A percentile compares a stretch with the other conserved stretches of the same genome.
These are phyloP conservation scores for Boletus subcaerulescens DNA, from an alignment of 768 basidiomycete species.

Conservation along the genomic window DNA sequence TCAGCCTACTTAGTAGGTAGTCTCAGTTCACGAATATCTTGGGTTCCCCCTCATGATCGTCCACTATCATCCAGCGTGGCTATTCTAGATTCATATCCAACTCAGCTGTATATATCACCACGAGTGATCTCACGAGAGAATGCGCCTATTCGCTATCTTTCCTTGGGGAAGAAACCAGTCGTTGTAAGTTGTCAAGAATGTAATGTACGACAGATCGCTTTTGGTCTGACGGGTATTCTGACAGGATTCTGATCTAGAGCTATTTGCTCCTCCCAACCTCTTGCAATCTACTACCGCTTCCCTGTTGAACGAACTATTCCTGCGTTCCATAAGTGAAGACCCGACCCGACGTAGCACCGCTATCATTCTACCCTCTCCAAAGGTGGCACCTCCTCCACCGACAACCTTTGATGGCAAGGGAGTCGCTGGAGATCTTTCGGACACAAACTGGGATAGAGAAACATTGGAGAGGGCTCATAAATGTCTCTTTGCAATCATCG, in stretches of 20 bases:
- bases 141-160: constrained; percentile 55
- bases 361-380: constrained; percentile 48
- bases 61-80: constrained; percentile 36
- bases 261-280: constrained; percentile 56
- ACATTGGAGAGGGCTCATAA: constrained; percentile 36
- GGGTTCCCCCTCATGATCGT: background rate
- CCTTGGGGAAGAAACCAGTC: constrained; percentile 19
- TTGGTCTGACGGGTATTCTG: background rate
- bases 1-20: constrained; percentile 53
- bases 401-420: constrained; percentile 35
- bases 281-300: constrained; percentile 54
- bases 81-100: constrained; percentile 52
- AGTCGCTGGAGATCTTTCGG: constrained; percentile 20
- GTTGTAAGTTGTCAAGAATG: constrained; percentile 3
- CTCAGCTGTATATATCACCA: constrained; percentile 44
- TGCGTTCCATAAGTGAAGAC: constrained; percentile 4
- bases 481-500: constrained; percentile 36
- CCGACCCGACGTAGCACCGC: background rate
- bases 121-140: constrained; percentile 35
- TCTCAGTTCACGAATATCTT: background rate
- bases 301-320: constrained; percentile 35
- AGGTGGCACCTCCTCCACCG: constrained; percentile 42
- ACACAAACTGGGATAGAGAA: constrained; percentile 35
- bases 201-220: background rate
- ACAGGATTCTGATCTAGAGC: constrained; percentile 35